Evolutionary conservation across 2,329 filamentous ascomycete species (phyloP), one percentile per base, ranked within the genome.

Genomic region (Herpotrichia juniperi): DNA sequence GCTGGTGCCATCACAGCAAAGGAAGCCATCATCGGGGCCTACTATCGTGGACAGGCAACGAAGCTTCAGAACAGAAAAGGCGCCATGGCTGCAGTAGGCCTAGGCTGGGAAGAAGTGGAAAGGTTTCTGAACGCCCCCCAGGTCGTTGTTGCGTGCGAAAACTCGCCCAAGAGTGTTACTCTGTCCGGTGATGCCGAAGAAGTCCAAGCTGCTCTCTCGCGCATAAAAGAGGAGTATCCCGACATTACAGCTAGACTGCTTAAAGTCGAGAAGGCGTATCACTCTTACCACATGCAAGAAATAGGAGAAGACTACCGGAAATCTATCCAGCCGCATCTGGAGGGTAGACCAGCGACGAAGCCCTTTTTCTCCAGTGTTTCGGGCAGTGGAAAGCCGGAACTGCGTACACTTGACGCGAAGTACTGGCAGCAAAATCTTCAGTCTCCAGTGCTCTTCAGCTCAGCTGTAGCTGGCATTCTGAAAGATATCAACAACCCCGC

Each of bases 221-320:
- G 16, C 1, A 44, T 69, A 16, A 50, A 55, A 2, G 9, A 46
- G 1, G 58, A 71, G 11, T 69, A 37, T 51, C 68, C 28, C 10
- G 59, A 65, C 3, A 68, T 69, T 4, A 42, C 58, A 6, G 50
- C 46, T 2, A 28, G 57, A 4, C 6, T 24, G 6, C 51, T 71
- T 1, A 51, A 58, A 6, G 62, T 70, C 4, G 56, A 67, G 1
- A 52, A 48, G 32, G 67, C 68, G 2, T 72, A 71, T 42, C 68
- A 72, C 48, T 72, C 68, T 5, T 42, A 57, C 21, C 61, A 66
- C 17, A 70, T 71, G 63, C 8, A 21, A 1, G 49, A 35, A 2
- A 10, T 63, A 19, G 57, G 50, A 16, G 22, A 50, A 1, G 17
- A 8, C 10, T 46, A 46, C 19, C 14, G 16, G 7, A 9, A 22